Conservation (phyloP, 2,329 filamentous ascomycete genomes). For the Cladophialophora carrionii region DNA sequence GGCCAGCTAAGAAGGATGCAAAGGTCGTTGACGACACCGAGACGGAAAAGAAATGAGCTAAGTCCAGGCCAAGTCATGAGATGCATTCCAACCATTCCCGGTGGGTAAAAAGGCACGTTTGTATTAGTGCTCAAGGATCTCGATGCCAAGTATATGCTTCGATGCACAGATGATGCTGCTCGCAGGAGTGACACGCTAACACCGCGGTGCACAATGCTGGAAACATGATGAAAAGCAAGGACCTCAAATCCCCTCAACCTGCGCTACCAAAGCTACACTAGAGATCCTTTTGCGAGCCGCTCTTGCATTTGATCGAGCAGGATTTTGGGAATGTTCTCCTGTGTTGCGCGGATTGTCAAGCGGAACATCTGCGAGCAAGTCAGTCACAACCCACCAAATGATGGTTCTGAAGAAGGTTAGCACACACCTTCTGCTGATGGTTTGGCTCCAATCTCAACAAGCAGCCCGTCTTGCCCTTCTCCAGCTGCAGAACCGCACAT, state of each 20-base stretch:
- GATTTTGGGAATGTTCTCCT: slow-evolving; percentile 80
- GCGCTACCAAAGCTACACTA: not conserved
- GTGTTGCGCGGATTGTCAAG: slow-evolving; percentile 88
- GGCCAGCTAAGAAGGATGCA: slow-evolving; percentile 78
- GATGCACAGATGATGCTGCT: slow-evolving; percentile 3
- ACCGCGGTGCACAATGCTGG: not conserved
- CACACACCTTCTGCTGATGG: slow-evolving; percentile 80
- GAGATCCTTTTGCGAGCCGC: slow-evolving; percentile 63
- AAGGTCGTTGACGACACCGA: slow-evolving; percentile 55
- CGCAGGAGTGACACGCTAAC: not conserved
- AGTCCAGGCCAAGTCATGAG: not conserved
- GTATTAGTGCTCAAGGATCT: slow-evolving; percentile 1
- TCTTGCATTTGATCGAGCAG: slow-evolving; percentile 87
- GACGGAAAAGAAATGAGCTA: slow-evolving; percentile 10
- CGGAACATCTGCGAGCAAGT: slow-evolving; percentile 78
- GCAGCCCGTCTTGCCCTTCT: slow-evolving; percentile 90
- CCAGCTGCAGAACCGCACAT: slow-evolving; percentile 74
- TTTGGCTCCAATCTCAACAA: slow-evolving; percentile 93
- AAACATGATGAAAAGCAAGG: not conserved
- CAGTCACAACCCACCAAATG: not conserved
- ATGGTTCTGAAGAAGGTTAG: not conserved
- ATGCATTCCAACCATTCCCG: not conserved
- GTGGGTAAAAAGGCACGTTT: not conserved
- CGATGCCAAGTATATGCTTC: slow-evolving; percentile 15
- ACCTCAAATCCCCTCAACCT: not conserved